Percentiles rank a stretch among this genome's conserved stretches.
Conservation (phyloP, 225 moss, liverwort and hornwort genomes). For the Climacium dendroides region DNA sequence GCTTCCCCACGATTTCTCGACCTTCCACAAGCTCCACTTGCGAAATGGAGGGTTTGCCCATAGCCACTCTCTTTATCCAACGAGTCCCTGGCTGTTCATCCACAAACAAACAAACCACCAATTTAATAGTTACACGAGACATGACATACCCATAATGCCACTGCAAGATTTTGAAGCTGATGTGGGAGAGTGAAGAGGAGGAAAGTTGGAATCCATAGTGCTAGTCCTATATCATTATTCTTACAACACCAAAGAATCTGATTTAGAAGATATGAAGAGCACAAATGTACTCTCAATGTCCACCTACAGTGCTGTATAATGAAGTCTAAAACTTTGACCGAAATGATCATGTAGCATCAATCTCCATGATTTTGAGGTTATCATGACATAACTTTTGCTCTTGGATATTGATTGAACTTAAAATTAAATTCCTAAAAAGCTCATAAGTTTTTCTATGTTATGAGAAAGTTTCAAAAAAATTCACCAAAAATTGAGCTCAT, state of each 20-base stretch:
- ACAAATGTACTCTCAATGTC: neutral
- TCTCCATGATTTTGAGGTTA: too few relatives aligned
- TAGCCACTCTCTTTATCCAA: slow-evolving; percentile 55
- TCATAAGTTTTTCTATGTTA: too few relatives aligned
- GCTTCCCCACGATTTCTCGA: slow-evolving; percentile 62
- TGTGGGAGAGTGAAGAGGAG: neutral
- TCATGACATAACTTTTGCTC: too few relatives aligned
- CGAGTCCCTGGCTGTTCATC: slow-evolving; percentile 65
- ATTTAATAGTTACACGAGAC: neutral
- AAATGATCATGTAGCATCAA: too few relatives aligned
- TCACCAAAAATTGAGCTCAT: too few relatives aligned
- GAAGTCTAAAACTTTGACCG: neutral
- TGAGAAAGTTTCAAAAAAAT: too few relatives aligned
- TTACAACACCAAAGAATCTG: neutral
- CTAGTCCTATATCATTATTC: neutral
- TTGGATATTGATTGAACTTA: too few relatives aligned
- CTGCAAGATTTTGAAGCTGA: neutral
- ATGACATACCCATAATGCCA: neutral
- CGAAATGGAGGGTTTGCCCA: slow-evolving; percentile 52
- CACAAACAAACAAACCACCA: neutral
- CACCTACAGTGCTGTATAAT: neutral
- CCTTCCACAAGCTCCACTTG: slow-evolving; percentile 80
- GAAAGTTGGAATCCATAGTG: neutral
- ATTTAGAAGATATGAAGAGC: neutral
- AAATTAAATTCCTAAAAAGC: too few relatives aligned